Conservation (phyloP, 1,284 basidiomycete species). For the Cutaneotrichosporon spelunceum region DNA sequence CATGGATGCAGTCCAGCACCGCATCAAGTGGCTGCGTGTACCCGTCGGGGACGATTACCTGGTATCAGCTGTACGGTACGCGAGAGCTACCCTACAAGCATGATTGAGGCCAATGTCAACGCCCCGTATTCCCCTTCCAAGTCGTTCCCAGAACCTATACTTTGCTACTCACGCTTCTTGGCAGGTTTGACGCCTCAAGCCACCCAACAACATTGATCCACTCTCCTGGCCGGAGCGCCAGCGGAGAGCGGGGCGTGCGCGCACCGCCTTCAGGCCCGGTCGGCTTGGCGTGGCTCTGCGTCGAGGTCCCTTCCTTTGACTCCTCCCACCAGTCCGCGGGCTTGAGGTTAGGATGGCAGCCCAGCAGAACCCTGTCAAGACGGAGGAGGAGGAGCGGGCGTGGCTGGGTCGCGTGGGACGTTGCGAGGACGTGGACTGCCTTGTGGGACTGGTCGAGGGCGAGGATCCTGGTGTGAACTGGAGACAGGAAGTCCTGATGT, state of each 20-base stretch:
- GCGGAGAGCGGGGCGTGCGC: background rate
- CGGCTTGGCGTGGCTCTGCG: background rate
- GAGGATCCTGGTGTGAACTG: conserved; percentile 2
- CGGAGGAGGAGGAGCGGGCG: conserved; percentile 1
- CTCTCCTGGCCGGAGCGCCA: conserved; percentile 1
- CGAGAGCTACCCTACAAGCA: too few species aligned
- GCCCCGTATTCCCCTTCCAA: too few species aligned
- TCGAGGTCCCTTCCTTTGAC: too few species aligned
- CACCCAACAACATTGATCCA: conserved; percentile 10
- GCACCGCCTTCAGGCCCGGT: background rate
- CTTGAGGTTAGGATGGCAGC: background rate
- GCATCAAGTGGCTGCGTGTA: background rate
- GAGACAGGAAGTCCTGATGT: background rate
- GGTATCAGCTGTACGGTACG: background rate
- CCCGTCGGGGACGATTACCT: conserved; percentile 1
- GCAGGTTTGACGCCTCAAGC: background rate
- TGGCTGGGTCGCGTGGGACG: background rate
- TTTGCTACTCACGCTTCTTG: background rate
- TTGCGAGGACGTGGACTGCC: conserved; percentile 2
- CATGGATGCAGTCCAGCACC: conserved; percentile 5
- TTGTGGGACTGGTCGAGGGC: conserved; percentile 5
- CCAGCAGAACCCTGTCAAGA: background rate
- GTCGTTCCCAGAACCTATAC: too few species aligned
- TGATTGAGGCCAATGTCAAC: too few species aligned
- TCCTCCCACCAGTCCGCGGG: background rate